Conservation (phyloP, 495 filamentous ascomycete species). For the Aspergillus sclerotiicarbonarius region DNA sequence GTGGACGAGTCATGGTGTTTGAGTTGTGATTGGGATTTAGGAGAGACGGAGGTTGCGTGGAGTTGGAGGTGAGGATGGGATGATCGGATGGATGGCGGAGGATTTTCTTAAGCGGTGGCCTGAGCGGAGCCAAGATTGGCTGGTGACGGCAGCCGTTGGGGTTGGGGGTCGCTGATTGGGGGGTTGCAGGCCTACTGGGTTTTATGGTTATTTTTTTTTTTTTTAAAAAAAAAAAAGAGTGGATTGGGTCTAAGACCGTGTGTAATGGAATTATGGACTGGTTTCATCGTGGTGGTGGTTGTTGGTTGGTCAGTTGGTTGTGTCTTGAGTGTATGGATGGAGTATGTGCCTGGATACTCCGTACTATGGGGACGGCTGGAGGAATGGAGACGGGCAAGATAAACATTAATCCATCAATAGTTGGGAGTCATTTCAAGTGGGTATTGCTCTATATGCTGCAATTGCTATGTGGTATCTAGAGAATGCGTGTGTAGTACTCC, state of each 20-base stretch:
- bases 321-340: background rate
- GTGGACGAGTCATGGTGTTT: background rate
- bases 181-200: too few species aligned
- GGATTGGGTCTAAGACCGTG: too few species aligned
- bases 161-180: too few species aligned
- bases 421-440: background rate
- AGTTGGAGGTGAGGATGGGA: constrained; percentile 2
- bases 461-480: background rate
- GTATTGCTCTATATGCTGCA: too few species aligned
- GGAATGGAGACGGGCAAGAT: too few species aligned
- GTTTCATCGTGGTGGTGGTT: too few species aligned
- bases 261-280: too few species aligned
- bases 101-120: constrained; percentile 22
- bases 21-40: background rate
- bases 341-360: background rate
- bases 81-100: constrained; percentile 8
- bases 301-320: too few species aligned
- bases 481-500: background rate
- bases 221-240: too few species aligned
- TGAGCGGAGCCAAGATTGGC: constrained; percentile 21
- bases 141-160: too few species aligned
- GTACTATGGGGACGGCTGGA: background rate
- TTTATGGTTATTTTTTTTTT: too few species aligned
- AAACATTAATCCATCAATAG: constrained; percentile 4
- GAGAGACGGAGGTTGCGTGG: constrained; percentile 8